Evolutionary conservation across 2,329 filamentous ascomycete genomes (phyloP).

Genomic region (Penicillium olsonii): DNA sequence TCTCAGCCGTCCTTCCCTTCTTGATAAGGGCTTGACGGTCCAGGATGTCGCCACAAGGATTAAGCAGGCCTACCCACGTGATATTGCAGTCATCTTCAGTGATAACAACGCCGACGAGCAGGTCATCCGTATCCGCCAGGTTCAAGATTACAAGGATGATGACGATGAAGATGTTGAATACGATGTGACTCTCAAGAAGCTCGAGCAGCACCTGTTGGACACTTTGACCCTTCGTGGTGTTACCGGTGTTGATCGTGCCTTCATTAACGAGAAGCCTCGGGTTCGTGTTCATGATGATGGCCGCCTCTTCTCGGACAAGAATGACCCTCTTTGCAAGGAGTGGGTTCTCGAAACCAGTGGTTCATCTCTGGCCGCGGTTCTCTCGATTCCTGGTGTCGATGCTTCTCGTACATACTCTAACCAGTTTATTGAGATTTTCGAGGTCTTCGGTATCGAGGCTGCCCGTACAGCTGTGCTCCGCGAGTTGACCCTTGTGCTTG

Average conservation of each 20-base stretch:
- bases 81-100: conserved; percentile 91
- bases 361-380: conserved; percentile 79
- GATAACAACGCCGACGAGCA: conserved; percentile 97
- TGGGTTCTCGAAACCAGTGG: conserved; percentile 97
- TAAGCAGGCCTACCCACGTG: conserved; percentile 81
- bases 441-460: conserved; percentile 95
- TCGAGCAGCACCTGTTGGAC: conserved; percentile 89
- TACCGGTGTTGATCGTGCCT: conserved; percentile 82
- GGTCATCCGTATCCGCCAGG: conserved; percentile 87
- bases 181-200: conserved; percentile 87
- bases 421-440: conserved; percentile 90
- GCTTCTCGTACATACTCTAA: conserved; percentile 86
- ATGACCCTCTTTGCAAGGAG: conserved; percentile 75
- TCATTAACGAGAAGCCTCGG: conserved; percentile 79
- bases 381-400: conserved; percentile 87
- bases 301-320: conserved; percentile 71
- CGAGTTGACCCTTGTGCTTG: conserved; percentile 88
- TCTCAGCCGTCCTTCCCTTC: conserved; percentile 87
- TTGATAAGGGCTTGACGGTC: conserved; percentile 86
- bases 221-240: conserved; percentile 90
- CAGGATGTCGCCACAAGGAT: conserved; percentile 88
- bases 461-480: conserved; percentile 82
- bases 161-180: conserved; percentile 77
- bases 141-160: conserved; percentile 68
- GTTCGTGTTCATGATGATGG: conserved; percentile 70